Conservation (phyloP, 2,329 filamentous ascomycete species). For the Colletotrichum graminicola region DNA sequence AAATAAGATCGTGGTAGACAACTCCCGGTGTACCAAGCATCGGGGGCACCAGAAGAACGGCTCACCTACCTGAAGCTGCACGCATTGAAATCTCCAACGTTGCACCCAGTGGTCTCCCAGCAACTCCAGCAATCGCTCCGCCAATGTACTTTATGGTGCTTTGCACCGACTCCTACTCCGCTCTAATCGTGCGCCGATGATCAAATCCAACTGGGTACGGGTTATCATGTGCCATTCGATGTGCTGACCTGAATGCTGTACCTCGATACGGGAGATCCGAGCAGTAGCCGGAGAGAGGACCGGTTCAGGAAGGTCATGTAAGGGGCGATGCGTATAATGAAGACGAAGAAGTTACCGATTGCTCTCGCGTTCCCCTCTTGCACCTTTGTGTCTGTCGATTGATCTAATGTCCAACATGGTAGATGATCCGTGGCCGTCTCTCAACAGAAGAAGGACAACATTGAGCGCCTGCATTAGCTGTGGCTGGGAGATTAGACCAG, state of each 20-base stretch:
- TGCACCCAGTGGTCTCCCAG: neutral
- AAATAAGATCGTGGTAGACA: neutral
- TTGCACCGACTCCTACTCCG: neutral
- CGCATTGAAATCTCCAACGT: neutral
- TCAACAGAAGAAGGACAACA: neutral
- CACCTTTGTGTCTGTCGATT: neutral
- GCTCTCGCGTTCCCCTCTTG: neutral
- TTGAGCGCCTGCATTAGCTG: neutral
- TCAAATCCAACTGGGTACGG: neutral
- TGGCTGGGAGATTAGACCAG: neutral
- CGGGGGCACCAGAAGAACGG: neutral
- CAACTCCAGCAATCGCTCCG: neutral
- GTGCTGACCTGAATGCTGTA: slow-evolving; percentile 12
- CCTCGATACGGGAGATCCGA: neutral
- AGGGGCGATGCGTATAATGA: neutral
- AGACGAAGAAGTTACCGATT: neutral
- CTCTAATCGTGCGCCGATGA: neutral
- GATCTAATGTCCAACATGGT: neutral
- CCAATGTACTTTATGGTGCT: neutral
- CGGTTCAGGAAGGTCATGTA: neutral
- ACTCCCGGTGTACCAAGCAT: neutral
- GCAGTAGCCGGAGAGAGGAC: neutral
- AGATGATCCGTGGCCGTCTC: neutral
- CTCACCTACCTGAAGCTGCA: slow-evolving; percentile 4
- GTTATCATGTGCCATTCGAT: neutral